Evolutionary conservation across 768 basidiomycete species (phyloP), one percentile per base, ranked within the genome.

Genomic region (Leccinum obscurum): DNA sequence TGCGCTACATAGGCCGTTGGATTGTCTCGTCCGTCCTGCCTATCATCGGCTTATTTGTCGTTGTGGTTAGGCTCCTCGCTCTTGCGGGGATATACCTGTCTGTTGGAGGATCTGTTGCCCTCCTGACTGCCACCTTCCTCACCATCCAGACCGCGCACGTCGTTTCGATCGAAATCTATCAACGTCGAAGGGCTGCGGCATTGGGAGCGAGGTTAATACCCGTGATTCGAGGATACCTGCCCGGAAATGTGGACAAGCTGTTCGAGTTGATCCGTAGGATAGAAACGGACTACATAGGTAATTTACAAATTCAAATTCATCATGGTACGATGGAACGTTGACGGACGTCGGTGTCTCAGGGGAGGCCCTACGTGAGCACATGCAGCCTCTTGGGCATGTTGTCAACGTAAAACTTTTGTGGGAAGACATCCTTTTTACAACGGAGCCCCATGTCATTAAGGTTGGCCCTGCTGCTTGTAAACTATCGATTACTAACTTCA

Each of bases 391-490:
- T 15, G 76, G 76, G 17, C 72, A 52, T 24, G 67, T 58, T 51
- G 55, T 80, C 56, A 84, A 86, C 62, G 22, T 84, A 58, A 70
- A 78, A 6, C 68, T 81, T 35, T 57, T 85, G 20, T 85, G 83
- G 81, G 76, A 78, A 20, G 77, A 82, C 58, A 30, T 80, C 22
- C 65, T 84, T 41, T 59, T 86, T 34, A 86, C 86, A 0, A 70
- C 72, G 0, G 78, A 76, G 24, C 85, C 86, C 0, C 80, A 85
- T 51, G 75, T 84, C 37, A 63, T 79, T 35, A 80, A 80, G 66
- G 77, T 74, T 6, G 9, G 64, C 34, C 30, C 17, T 20, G 6
- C 13, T 22, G 11, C 44, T 49, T 8, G 20, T 22, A 24, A 26
- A 26, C 0, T 20, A 51, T 22, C 4, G 3, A 41, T 13, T 26